A percentile compares a stretch with the other conserved stretches of the same genome.
phyloP scores from a whole-genome alignment of 768 basidiomycete species.

The Mycena chlorophos region DNA sequence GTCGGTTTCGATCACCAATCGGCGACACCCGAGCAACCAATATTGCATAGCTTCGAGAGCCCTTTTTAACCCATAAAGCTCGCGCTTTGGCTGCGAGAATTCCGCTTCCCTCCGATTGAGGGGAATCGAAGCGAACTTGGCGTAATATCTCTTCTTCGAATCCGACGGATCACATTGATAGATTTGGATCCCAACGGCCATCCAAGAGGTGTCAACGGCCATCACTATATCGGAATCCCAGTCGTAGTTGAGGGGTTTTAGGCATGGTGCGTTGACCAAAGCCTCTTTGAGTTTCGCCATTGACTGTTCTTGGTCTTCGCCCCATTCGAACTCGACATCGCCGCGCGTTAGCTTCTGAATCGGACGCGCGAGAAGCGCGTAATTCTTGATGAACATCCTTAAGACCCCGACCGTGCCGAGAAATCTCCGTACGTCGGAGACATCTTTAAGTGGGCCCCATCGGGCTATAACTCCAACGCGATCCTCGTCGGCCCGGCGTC shows the following conservation, averaged over 20 bases:
- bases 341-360: background rate
- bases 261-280: constrained; percentile 10
- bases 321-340: constrained; percentile 26
- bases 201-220: constrained; percentile 28
- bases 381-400: constrained; percentile 25
- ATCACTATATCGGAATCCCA: constrained; percentile 25
- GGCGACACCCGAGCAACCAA: constrained; percentile 19
- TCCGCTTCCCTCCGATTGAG: constrained; percentile 2
- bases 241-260: constrained; percentile 29
- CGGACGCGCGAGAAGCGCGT: background rate
- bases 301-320: constrained; percentile 16
- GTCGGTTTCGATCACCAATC: constrained; percentile 19
- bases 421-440: constrained; percentile 27
- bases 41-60: constrained; percentile 8
- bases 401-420: constrained; percentile 29
- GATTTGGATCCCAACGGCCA: constrained; percentile 9
- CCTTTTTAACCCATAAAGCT: constrained; percentile 25
- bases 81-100: constrained; percentile 28
- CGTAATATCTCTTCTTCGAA: constrained; percentile 14
- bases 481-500: constrained; percentile 26
- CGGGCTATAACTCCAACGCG: constrained; percentile 27
- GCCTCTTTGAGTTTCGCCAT: constrained; percentile 22
- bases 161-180: constrained; percentile 12
- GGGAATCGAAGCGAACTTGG: constrained; percentile 29
- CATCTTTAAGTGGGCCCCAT: constrained; percentile 19